Conservation (phyloP, 2,329 filamentous ascomycete genomes). For the Leptographium flavum region DNA sequence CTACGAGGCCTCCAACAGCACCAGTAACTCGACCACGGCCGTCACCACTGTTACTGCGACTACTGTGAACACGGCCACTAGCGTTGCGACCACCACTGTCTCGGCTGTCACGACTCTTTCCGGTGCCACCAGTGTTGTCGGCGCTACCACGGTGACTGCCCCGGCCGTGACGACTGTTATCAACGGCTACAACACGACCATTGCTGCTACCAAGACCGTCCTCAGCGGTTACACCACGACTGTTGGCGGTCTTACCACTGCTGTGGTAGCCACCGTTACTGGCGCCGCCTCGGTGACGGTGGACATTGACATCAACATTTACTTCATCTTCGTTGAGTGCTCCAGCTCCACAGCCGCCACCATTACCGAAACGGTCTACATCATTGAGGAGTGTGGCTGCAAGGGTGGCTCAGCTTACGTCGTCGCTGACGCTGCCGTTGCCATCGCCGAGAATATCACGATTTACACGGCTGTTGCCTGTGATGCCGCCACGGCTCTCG, state of each 20-base stretch:
- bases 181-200: background rate
- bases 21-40: too few species aligned
- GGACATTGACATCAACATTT: background rate
- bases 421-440: background rate
- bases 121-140: background rate
- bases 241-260: background rate
- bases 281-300: background rate
- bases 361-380: conserved; percentile 2
- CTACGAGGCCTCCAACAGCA: background rate
- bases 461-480: background rate
- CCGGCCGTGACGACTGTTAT: too few species aligned
- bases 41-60: too few species aligned
- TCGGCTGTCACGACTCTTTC: background rate
- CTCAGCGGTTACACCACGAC: background rate
- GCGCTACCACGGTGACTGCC: background rate
- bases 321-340: conserved; percentile 3
- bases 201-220: background rate
- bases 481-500: background rate
- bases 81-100: background rate
- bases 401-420: conserved; percentile 1
- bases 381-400: conserved; percentile 5
- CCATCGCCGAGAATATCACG: background rate
- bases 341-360: background rate
- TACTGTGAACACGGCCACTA: too few species aligned
- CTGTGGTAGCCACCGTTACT: background rate